phyloP scores from a whole-genome alignment of 139 green algal genomes.

The Mesotaenium endlicherianum region DNA sequence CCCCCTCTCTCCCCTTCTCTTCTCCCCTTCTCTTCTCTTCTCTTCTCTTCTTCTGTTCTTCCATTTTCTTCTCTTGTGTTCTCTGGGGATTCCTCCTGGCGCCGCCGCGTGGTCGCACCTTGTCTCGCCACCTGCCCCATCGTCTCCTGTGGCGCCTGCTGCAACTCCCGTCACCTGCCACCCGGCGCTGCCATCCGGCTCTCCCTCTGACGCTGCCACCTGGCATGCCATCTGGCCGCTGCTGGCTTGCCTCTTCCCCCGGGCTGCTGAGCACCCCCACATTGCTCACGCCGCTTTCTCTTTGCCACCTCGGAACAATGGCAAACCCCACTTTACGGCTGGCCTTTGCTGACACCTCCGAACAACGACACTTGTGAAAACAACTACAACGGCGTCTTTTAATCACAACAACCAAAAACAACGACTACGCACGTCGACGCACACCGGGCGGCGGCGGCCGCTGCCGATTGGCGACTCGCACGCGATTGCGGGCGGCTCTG shows the following conservation, averaged over 20 bases:
- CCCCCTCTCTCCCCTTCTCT: neutral
- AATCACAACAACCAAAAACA: too few species aligned
- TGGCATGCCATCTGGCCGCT: neutral
- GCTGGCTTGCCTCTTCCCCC: neutral
- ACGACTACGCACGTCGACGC: too few species aligned
- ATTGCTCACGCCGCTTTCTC: neutral
- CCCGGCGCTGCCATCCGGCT: too few species aligned
- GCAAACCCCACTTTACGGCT: too few species aligned
- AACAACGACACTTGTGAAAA: too few species aligned
- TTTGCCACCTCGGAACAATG: neutral
- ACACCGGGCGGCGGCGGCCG: too few species aligned
- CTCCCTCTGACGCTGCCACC: too few species aligned
- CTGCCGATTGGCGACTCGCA: neutral
- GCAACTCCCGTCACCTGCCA: too few species aligned
- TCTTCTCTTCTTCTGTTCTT: neutral
- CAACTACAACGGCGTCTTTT: too few species aligned
- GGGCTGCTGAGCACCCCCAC: neutral
- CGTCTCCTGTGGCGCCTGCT: too few species aligned
- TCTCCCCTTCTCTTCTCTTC: neutral
- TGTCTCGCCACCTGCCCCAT: too few species aligned
- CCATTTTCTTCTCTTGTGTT: neutral
- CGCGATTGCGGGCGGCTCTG: neutral
- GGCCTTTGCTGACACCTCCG: too few species aligned
- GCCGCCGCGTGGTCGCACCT: neutral
- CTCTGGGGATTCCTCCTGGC: neutral